Base-by-base conservation (phyloP, 2,329 filamentous ascomycete genomes). In the Botrytis medusae region DNA sequence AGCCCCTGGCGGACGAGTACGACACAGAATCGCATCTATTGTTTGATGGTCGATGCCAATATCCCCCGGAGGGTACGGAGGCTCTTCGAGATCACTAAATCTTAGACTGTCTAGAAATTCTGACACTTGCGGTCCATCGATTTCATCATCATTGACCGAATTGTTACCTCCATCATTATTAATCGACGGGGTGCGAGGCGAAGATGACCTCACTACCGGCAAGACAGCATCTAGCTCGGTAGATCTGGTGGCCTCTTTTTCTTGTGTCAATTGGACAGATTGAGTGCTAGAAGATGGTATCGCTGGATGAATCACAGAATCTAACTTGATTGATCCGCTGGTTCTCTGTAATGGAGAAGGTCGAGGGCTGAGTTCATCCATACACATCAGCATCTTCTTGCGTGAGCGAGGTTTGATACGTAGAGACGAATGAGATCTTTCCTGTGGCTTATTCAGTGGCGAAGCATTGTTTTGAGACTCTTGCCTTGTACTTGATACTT, bases 371-470 rank as follows among this genome's bases (percentile, higher is more conserved):
- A 77, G 72, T 29, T 73, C 72, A 59, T 77, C 75, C 75, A 79
- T 76, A 32, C 79, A 75, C 78, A 81, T 80, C 76, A 81, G 78
- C 78, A 81, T 80, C 60, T 77, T 77, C 61, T 72, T 74, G 37
- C 74, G 77, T 34, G 77, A 74, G 71, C 77, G 77, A 37, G 79
- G 73, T 69, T 77, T 81, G 51, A 81, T 80, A 44, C 78, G 77
- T 61, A 81, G 67, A 60, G 77, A 68, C 42, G 79, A 77, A n/a
- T 68, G 73, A 10, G 77, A 65, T 34, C 69, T 74, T 34, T 68
- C 62, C 1, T 63, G 48, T 69, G 54, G 37, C n/a, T 57, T 25
- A 25, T 65, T 29, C n/a, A 34, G 7, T 32, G 37, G 1, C 20
- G 48, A 60, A 32, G 37, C 10, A 48, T 29, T 29, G 22, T 34